Evolutionary conservation across 768 basidiomycete genomes (phyloP), one percentile per base, ranked within the genome.

Genomic region (Tulasnella calospora): DNA sequence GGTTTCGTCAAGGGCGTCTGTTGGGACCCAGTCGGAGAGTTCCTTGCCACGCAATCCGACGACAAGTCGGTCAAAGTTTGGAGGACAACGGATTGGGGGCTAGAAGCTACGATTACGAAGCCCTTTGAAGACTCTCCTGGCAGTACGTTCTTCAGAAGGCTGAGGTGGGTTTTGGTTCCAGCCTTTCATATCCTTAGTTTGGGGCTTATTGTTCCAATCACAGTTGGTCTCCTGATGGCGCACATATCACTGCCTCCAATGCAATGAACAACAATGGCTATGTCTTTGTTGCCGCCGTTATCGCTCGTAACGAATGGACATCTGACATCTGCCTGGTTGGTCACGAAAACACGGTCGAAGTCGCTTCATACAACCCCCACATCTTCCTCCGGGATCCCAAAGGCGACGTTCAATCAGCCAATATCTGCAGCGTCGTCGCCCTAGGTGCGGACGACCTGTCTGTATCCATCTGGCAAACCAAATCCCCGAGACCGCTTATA

Each of bases 181-280:
- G 41, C 27, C 17, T 70, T 61, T 57, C 35, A 23, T 15, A 15
- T 73, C 55, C n/a, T 15, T 78, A 71, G 78, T 23, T 27, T 71
- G 0, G 38, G 27, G 12, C 40, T 44, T 77, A 23, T 47, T n/a
- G 44, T 73, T 17, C 33, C 73, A 33, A 47, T 15, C 55, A 72
- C 79, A 98, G 96, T 81, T 99, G 98, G 98, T 98, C 96, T 0
- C 98, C 98, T 2, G 98, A 99, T 82, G 98, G 98, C n/a, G 94
- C 97, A 2, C 95, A 98, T 83, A 95, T 99, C 79, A 98, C 96
- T 5, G 94, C 96, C 0, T 97, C 97, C 0, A 99, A 99, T 82
- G 95, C 96, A 1, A 98, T 96, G 74, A 99, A 98, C 83, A 94
- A 94, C 81, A 91, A 92, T 80, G 96, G 96, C 27, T 96, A 95